These are phyloP conservation scores for Blastobotrys ciferrii DNA, from an alignment of 1,139 yeast genomes.

Conservation along the genomic window DNA sequence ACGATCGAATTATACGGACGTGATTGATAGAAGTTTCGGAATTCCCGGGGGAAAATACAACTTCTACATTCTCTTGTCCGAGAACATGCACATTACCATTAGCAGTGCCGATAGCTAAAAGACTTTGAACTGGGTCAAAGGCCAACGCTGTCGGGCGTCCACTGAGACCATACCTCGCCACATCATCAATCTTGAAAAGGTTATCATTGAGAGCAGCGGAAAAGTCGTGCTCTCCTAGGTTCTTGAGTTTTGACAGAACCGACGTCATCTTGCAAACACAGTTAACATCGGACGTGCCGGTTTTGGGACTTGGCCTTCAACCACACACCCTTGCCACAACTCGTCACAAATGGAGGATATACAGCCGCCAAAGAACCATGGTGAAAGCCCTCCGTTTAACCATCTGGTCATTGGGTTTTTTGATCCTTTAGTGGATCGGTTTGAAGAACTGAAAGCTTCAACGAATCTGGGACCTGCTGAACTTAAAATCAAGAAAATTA, in stretches of 20 bases:
- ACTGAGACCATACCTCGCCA: slow-evolving; percentile 52
- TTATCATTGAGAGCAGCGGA: slow-evolving; percentile 37
- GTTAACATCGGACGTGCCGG: neutral
- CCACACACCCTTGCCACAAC: too few relatives aligned
- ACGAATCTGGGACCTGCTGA: slow-evolving; percentile 26
- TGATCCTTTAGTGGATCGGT: slow-evolving; percentile 28
- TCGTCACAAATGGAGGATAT: slow-evolving; percentile 5
- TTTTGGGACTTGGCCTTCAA: slow-evolving; percentile 1
- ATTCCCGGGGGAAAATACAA: slow-evolving; percentile 47
- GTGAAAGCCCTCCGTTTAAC: slow-evolving; percentile 42
- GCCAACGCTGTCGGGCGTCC: slow-evolving; percentile 66
- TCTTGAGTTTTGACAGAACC: slow-evolving; percentile 28
- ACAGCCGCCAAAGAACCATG: slow-evolving; percentile 36
- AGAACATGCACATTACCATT: slow-evolving; percentile 69
- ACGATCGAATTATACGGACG: slow-evolving; percentile 71
- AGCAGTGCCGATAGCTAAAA: slow-evolving; percentile 77
- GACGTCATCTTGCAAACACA: slow-evolving; percentile 25
- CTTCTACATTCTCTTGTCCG: slow-evolving; percentile 83
- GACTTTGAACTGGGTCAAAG: slow-evolving; percentile 83
- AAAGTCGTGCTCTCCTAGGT: slow-evolving; percentile 33
- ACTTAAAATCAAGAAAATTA: neutral
- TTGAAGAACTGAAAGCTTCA: slow-evolving; percentile 19
- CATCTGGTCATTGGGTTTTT: slow-evolving; percentile 37
- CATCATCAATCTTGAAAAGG: slow-evolving; percentile 37
- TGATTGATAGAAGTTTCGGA: slow-evolving; percentile 52